A percentile compares a stretch with the other conserved stretches of the same genome.
These are phyloP conservation scores for Gaultheria prostrata DNA, from an alignment of 148 eudicot species.

Conservation along the genomic window DNA sequence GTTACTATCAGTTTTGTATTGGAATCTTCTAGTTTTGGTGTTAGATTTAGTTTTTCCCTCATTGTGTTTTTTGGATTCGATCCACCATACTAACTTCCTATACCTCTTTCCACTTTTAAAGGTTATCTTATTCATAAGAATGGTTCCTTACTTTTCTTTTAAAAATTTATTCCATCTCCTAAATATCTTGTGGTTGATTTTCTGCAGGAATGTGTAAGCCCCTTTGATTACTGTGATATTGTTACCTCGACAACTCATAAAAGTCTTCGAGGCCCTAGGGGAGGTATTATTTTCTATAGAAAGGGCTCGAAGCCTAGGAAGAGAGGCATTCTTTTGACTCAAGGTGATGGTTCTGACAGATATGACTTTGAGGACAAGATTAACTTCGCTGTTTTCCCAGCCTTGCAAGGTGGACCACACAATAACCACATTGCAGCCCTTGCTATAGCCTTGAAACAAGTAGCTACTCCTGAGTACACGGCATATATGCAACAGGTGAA, in stretches of 20 bases:
- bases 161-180: slow-evolving; percentile 1
- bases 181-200: slow-evolving; percentile 11
- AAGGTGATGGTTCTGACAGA: slow-evolving; percentile 62
- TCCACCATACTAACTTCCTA: neutral
- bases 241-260: slow-evolving; percentile 29
- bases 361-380: slow-evolving; percentile 96
- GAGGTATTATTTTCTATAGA: slow-evolving; percentile 35
- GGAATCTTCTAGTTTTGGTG: neutral
- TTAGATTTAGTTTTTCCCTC: neutral
- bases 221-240: slow-evolving; percentile 17
- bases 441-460: slow-evolving; percentile 92
- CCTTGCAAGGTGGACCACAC: slow-evolving; percentile 97
- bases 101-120: neutral
- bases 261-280: slow-evolving; percentile 28
- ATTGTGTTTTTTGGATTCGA: neutral
- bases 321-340: slow-evolving; percentile 31
- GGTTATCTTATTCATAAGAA: neutral
- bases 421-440: slow-evolving; percentile 97
- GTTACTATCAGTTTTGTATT: neutral
- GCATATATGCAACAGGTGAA: slow-evolving; percentile 91
- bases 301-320: slow-evolving; percentile 35
- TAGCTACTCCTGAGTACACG: slow-evolving; percentile 77
- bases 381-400: slow-evolving; percentile 92
- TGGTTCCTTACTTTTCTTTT: neutral
- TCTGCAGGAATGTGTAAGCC: slow-evolving; percentile 59